phyloP scores from a whole-genome alignment of 306 rosid genomes.

The Inga leiocalycina region DNA sequence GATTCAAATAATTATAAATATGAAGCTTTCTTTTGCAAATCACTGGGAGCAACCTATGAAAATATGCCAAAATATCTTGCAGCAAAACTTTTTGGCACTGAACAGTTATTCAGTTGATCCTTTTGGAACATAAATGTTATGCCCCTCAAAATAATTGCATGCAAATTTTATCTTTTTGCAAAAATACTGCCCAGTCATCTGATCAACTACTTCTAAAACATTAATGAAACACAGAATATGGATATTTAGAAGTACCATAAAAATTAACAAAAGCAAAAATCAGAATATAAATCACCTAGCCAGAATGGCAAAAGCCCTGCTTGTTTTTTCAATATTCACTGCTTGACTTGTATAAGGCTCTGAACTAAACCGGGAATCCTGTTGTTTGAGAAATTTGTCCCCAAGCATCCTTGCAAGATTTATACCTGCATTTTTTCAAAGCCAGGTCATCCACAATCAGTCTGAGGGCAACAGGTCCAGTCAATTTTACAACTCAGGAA shows the following conservation, averaged over 20 bases:
- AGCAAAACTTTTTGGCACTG: background rate
- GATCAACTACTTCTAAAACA: constrained; percentile 15
- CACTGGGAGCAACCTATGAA: background rate
- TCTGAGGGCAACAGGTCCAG: constrained; percentile 31
- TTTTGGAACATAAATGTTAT: background rate
- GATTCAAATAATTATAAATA: background rate
- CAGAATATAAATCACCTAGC: constrained; percentile 75
- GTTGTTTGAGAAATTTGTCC: constrained; percentile 95
- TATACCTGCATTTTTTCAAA: constrained; percentile 59
- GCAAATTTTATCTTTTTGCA: constrained; percentile 1
- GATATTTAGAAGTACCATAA: constrained; percentile 16
- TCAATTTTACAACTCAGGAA: constrained; percentile 17
- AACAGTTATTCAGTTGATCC: background rate
- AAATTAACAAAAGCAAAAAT: constrained; percentile 32
- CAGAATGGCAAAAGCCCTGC: constrained; percentile 70
- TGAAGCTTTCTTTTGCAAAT: background rate
- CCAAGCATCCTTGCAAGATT: constrained; percentile 98
- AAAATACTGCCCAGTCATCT: constrained; percentile 11
- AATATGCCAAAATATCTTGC: background rate
- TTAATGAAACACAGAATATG: background rate
- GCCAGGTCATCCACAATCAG: constrained; percentile 17
- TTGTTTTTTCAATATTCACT: constrained; percentile 60
- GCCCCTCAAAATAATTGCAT: background rate
- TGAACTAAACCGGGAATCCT: constrained; percentile 92
- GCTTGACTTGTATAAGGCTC: constrained; percentile 83